Conservation (phyloP, 768 basidiomycete species). For the Zangia roseola region DNA sequence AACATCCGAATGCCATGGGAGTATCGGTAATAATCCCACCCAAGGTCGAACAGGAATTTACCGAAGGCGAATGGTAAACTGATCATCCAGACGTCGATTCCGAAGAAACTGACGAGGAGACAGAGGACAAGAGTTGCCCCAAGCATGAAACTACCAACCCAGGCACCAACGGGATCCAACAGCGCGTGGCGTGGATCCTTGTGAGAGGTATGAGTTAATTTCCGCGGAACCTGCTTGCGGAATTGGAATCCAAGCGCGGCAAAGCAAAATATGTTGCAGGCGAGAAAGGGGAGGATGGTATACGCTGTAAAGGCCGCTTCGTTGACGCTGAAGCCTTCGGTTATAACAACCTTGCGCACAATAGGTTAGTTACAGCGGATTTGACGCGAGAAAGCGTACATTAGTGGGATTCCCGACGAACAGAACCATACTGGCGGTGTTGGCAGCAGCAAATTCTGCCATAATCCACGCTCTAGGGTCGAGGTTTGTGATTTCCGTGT, state of each 20-base stretch:
- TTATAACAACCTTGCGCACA: constrained; percentile 61
- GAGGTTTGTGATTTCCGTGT: constrained; percentile 58
- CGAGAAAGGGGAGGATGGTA: constrained; percentile 78
- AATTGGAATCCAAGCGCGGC: constrained; percentile 59
- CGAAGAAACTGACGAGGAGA: constrained; percentile 72
- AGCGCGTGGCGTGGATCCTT: constrained; percentile 61
- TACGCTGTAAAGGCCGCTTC: constrained; percentile 81
- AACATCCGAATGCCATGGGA: constrained; percentile 23
- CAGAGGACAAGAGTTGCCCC: constrained; percentile 66
- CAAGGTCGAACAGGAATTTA: constrained; percentile 68
- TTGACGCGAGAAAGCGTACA: constrained; percentile 25
- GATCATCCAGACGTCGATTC: constrained; percentile 81
- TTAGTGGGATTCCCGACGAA: constrained; percentile 95
- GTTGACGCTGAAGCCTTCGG: constrained; percentile 79
- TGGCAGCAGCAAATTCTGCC: constrained; percentile 75
- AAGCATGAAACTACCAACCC: constrained; percentile 71
- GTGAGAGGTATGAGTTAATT: constrained; percentile 35
- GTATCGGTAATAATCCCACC: constrained; percentile 54
- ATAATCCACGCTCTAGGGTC: constrained; percentile 67
- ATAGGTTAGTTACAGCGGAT: background rate
- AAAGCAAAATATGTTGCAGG: constrained; percentile 59
- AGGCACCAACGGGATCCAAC: constrained; percentile 70
- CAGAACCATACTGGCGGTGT: constrained; percentile 70
- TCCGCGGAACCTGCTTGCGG: constrained; percentile 49
- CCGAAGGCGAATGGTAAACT: constrained; percentile 75